These are phyloP conservation scores for Rhodotorula sp. DNA, from an alignment of 1,284 basidiomycete genomes.

Conservation along the genomic window DNA sequence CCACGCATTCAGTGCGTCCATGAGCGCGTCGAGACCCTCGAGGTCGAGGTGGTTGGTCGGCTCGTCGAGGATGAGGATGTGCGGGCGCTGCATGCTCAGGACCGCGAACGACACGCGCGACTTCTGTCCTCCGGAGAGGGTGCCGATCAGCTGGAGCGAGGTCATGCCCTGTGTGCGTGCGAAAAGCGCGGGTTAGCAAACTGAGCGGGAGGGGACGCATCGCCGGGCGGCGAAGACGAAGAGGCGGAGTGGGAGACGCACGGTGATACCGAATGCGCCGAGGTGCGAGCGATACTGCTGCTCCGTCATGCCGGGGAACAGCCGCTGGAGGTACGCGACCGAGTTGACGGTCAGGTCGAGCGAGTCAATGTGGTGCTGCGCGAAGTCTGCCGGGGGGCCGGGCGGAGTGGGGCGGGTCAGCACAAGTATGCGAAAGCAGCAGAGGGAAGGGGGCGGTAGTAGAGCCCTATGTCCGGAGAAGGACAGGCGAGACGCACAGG, in stretches of 20 bases:
- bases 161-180: conserved; percentile 40
- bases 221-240: too few relatives aligned
- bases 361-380: conserved; percentile 96
- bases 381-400: conserved; percentile 79
- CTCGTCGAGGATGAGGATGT: conserved; percentile 54
- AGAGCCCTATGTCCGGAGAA: too few relatives aligned
- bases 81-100: conserved; percentile 73
- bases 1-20: conserved; percentile 82
- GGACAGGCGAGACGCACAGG: conserved; percentile 55
- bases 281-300: conserved; percentile 94
- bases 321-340: conserved; percentile 86
- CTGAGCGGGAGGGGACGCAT: neutral
- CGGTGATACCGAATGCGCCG: conserved; percentile 98
- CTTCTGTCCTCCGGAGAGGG: conserved; percentile 90
- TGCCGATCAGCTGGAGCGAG: conserved; percentile 77
- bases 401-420: neutral
- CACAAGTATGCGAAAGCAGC: neutral
- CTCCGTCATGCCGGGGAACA: conserved; percentile 91
- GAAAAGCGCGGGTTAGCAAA: too few relatives aligned
- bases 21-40: conserved; percentile 87
- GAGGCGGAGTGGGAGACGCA: too few relatives aligned
- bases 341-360: conserved; percentile 81
- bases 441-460: neutral
- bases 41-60: conserved; percentile 86
- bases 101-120: conserved; percentile 92